Base-by-base conservation (phyloP, 495 filamentous ascomycete species). In the Diplogelasinospora grovesii region DNA sequence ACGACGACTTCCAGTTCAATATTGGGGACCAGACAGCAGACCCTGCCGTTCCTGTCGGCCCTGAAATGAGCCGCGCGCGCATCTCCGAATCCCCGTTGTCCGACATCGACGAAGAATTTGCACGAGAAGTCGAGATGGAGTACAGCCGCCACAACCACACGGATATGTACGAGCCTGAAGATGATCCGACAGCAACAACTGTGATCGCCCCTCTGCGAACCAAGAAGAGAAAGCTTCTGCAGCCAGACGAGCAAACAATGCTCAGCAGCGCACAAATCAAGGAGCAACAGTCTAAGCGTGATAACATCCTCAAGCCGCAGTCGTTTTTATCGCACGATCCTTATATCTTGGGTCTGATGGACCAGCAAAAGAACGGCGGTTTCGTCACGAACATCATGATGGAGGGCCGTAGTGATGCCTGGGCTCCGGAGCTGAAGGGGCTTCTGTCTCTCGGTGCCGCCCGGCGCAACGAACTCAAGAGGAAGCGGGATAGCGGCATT, bases 401-500 rank as follows among this genome's bases (percentile, higher is more conserved):
- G 9, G 83, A 86, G 41, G 83, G 79, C 14, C 80, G 85, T 43
- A 82, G 79, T 39, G 74, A 73, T 46, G 78, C 75, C 18, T 94
- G 86, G 86, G 92, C 92, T 9, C 92, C 89, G 3, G 92, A 98
- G 61, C 75, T 98, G 5, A 81, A 86, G 45, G 85, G 80, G 7
- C 72, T 98, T 37, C 61, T 96, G 18, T 90, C 86, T 23, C 69
- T 96, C 22, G 86, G 89, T 43, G 75, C 83, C 8, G 77, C 95
- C 13, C 77, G 81, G 33, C 73, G 81, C 9, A 83, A 85, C 32
- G 87, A 92, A 26, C 71, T 92, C 32, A 98, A 97, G 75, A 69
- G 93, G 39, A 98, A 98, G 73, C 81, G 92, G 26, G 92, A 94
- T 57, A 86, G 80, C 49, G 89, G 86, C 8, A 75, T 93, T 38